Evolutionary conservation across 805 yeast genomes (phyloP).

Genomic region (Yarrowia deformans): DNA sequence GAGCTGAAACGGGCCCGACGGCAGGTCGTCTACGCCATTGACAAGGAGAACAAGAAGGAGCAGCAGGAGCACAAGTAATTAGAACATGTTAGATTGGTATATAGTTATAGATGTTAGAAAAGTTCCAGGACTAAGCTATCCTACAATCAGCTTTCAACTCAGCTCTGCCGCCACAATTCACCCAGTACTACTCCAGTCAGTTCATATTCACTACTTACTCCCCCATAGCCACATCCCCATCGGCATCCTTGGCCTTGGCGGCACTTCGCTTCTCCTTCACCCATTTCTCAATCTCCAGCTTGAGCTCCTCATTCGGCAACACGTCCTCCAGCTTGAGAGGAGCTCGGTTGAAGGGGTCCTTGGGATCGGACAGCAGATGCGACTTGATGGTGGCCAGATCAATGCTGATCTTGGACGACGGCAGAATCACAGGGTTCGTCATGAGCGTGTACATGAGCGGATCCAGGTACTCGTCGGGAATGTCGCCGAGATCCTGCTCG

Average conservation of each 20-base stretch:
- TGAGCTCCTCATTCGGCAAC: constrained; percentile 74
- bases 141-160: too few species aligned
- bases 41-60: constrained; percentile 26
- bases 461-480: constrained; percentile 96
- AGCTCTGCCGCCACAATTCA: too few species aligned
- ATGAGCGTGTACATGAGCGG: constrained; percentile 95
- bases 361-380: constrained; percentile 90
- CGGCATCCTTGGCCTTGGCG: constrained; percentile 16
- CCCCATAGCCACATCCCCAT: constrained; percentile 20
- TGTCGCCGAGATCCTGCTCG: constrained; percentile 86
- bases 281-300: constrained; percentile 45
- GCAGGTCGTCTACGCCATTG: constrained; percentile 42
- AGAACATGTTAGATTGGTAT: background rate
- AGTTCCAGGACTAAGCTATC: too few species aligned
- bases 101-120: constrained; percentile 6
- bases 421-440: constrained; percentile 96
- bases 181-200: too few species aligned
- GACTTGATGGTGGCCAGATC: constrained; percentile 93
- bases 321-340: constrained; percentile 92
- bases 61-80: background rate
- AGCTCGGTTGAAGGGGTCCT: constrained; percentile 95
- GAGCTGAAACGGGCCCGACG: constrained; percentile 46
- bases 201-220: background rate
- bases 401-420: constrained; percentile 81
- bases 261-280: constrained; percentile 16